These are phyloP conservation scores for Geum urbanum DNA, from an alignment of 306 rosid genomes.

Conservation along the genomic window DNA sequence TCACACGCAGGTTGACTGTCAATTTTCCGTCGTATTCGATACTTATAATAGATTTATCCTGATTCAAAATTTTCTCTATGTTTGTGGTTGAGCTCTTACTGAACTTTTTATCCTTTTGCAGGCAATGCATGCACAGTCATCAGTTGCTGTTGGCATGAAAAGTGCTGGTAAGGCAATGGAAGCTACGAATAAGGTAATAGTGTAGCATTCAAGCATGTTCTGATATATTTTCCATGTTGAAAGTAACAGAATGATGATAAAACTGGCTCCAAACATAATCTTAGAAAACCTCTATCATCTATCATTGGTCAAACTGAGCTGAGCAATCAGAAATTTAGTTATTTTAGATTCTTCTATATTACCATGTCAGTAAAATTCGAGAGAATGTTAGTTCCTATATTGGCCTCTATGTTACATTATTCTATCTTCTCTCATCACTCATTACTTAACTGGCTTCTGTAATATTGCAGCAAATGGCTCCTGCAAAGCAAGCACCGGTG, in stretches of 20 bases:
- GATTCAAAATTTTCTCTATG: neutral
- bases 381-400: neutral
- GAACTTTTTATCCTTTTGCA: slow-evolving; percentile 36
- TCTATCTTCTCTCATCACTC: neutral
- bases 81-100: slow-evolving; percentile 17
- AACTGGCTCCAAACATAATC: neutral
- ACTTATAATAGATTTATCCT: neutral
- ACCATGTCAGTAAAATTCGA: neutral
- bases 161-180: slow-evolving; percentile 90
- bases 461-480: slow-evolving; percentile 86
- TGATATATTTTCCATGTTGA: neutral
- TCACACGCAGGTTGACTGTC: slow-evolving; percentile 77
- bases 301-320: neutral
- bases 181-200: slow-evolving; percentile 80
- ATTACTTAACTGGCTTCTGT: slow-evolving; percentile 22
- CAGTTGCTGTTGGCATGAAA: slow-evolving; percentile 93
- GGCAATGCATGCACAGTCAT: slow-evolving; percentile 90
- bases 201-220: neutral
- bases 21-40: neutral
- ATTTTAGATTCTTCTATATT: neutral
- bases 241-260: neutral
- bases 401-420: neutral
- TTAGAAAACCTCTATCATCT: neutral
- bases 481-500: slow-evolving; percentile 77
- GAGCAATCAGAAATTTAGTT: neutral